Evolutionary conservation across 345 rosid genomes (phyloP), one percentile per base, ranked within the genome.

Genomic region (Eucalyptus polyanthemos): DNA sequence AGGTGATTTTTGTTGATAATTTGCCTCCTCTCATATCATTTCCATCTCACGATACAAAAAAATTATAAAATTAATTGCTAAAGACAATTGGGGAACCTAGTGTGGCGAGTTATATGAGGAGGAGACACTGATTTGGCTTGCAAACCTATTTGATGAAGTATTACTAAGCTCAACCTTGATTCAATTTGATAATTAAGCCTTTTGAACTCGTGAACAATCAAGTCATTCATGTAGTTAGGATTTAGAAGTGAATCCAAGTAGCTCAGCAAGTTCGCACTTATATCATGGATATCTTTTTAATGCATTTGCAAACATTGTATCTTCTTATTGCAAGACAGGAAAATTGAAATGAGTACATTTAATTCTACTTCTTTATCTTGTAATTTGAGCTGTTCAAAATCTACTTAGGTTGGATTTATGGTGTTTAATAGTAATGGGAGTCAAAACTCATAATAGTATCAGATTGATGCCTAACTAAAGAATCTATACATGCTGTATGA

Each of bases 1-100:
- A 97, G 98, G 99, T 97, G 88, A 89, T 87, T 50, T 21, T 53
- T 76, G 47, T 21, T 76, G 19, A 65, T n/a, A 14, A 65, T 65
- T 40, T 76, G 27, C 47, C 9, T 76, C 47, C 47, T 76, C 72
- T 88, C 51, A 88, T 86, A 31, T 67, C 37, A 56, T 34, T 86
- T 87, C 25, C 51, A 15, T 54, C 47, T 16, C 44, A 14, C 7
- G 0, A 53, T 21, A 42, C 40, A 4, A 31, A 45, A 67, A 34
- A 69, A 25, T 54, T 47, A 3, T 16, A 25, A 6, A 40, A 76
- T 37, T 37, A 76, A 11, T 40, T 3, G 15, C 85, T 6, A 76
- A 76, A 72, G 24, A 72, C 45, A 72, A 76, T 40, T 76, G 47
- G 47, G 85, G 83, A 24, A 47, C 80, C 80, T 31, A 42, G 53